Evolutionary conservation across 331 rosid genomes (phyloP), one percentile per base, ranked within the genome.

Genomic region (Saraca asoca): DNA sequence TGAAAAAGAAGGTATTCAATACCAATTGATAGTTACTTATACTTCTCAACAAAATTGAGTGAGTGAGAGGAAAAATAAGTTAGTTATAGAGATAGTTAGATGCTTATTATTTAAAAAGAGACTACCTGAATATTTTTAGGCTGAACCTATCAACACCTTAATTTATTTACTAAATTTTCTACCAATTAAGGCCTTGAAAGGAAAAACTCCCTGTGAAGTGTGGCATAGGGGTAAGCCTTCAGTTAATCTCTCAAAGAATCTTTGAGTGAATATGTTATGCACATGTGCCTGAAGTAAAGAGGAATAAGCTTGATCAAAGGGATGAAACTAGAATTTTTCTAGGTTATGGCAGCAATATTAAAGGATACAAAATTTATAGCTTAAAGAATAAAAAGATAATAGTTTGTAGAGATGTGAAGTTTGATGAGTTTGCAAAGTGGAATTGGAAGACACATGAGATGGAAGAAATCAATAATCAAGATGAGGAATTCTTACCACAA

Each of bases 1-100:
- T n/a, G n/a, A n/a, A n/a, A n/a, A n/a, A n/a, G 52, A 1, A 5
- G 52, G 52, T 2, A 48, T 48, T 48, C 52, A 17, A 2, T 1
- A 17, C 5, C 54, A 50, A 50, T 11, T 50, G 9, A 50, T 24
- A 4, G 15, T 17, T 7, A 6, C 14, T 17, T 50, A 50, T 8
- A 50, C 54, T 50, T 24, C 54, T 50, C 54, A 50, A 16, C 54
- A 14, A 50, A 50, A 50, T 17, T 19, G 54, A 14, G 24, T 50
- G 7, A 17, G 8, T 5, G 20, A 50, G 19, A 50, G 20, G 9
- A 50, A 50, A 17, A 50, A 14, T 8, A 2, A 1, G 2, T 12
- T 24, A 17, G 6, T 50, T 3, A 50, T 50, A 8, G 10, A 14
- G 7, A 50, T 50, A 8, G 54, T 11, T 5, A 50, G 2, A 14